Percentiles rank a stretch among this genome's conserved stretches.
Evolutionary conservation across 2,329 filamentous ascomycete genomes (phyloP).

Genomic region (Ceratocystis diversiconidia): DNA sequence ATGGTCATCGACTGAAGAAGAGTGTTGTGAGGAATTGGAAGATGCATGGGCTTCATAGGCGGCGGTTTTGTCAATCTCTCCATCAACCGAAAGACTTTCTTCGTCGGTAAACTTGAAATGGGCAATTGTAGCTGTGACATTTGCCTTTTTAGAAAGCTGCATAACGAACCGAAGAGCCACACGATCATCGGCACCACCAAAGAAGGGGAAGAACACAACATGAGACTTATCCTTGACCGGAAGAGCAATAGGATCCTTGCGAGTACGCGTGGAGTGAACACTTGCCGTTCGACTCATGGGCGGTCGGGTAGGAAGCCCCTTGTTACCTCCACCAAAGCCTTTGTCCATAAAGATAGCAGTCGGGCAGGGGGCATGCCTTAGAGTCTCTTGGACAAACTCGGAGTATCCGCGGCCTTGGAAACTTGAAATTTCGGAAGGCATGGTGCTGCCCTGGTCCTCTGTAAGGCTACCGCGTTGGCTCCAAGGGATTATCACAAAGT

Average conservation of each 20-base stretch:
- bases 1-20: slow-evolving; percentile 12
- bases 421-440: slow-evolving; percentile 7
- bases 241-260: slow-evolving; percentile 40
- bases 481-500: slow-evolving; percentile 78
- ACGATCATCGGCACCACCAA: slow-evolving; percentile 70
- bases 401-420: slow-evolving; percentile 38
- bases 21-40: slow-evolving; percentile 7
- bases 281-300: slow-evolving; percentile 32
- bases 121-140: slow-evolving; percentile 64
- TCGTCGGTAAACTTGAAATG: slow-evolving; percentile 26
- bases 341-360: slow-evolving; percentile 71
- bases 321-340: slow-evolving; percentile 14
- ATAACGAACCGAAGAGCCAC: slow-evolving; percentile 67
- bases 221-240: slow-evolving; percentile 56
- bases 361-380: slow-evolving; percentile 50
- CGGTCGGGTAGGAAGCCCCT: not conserved
- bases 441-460: slow-evolving; percentile 39
- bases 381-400: slow-evolving; percentile 54
- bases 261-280: slow-evolving; percentile 43
- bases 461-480: slow-evolving; percentile 64
- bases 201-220: slow-evolving; percentile 76
- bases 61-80: not conserved
- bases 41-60: not conserved
- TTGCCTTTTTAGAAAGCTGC: slow-evolving; percentile 65
- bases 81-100: not conserved